These are phyloP conservation scores for Terfezia claveryi DNA, from an alignment of 495 filamentous ascomycete species.

Conservation along the genomic window DNA sequence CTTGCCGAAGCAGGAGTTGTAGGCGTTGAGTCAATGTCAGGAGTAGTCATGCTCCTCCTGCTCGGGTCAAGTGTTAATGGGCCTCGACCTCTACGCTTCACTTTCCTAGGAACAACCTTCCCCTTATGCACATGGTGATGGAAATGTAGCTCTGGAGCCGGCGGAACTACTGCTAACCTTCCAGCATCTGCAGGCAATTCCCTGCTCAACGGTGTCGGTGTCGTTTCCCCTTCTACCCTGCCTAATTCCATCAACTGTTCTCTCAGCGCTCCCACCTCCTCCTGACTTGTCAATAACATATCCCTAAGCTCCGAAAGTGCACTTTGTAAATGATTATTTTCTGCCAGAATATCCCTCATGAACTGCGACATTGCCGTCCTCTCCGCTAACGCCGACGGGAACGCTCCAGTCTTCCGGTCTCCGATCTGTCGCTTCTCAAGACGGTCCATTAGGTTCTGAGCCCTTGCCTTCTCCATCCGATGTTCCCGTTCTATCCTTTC, in stretches of 20 bases:
- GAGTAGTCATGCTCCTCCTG: conserved; percentile 38
- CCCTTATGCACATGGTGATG: conserved; percentile 47
- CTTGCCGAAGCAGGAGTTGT: neutral
- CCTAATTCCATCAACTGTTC: conserved; percentile 70
- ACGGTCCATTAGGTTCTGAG: conserved; percentile 55
- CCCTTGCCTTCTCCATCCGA: conserved; percentile 56
- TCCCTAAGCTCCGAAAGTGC: conserved; percentile 78
- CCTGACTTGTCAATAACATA: conserved; percentile 78
- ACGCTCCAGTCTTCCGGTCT: conserved; percentile 25
- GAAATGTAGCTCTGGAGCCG: conserved; percentile 80
- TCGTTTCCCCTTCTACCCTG: conserved; percentile 29
- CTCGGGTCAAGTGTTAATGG: conserved; percentile 21
- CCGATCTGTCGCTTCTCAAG: conserved; percentile 57
- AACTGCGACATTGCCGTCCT: conserved; percentile 60
- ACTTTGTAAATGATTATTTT: conserved; percentile 81
- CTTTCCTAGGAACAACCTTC: conserved; percentile 26
- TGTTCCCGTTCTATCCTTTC: conserved; percentile 76
- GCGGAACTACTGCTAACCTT: conserved; percentile 32
- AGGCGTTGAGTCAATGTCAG: conserved; percentile 29
- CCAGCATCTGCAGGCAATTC: conserved; percentile 39
- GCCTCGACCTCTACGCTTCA: neutral
- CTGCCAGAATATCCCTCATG: conserved; percentile 82
- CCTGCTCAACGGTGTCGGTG: conserved; percentile 35
- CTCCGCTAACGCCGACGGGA: conserved; percentile 8
- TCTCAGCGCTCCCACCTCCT: conserved; percentile 68